A percentile compares a stretch with the other conserved stretches of the same genome.
Evolutionary conservation across 1,284 basidiomycete species (phyloP).

Genomic region (Cutaneotrichosporon sp.): DNA sequence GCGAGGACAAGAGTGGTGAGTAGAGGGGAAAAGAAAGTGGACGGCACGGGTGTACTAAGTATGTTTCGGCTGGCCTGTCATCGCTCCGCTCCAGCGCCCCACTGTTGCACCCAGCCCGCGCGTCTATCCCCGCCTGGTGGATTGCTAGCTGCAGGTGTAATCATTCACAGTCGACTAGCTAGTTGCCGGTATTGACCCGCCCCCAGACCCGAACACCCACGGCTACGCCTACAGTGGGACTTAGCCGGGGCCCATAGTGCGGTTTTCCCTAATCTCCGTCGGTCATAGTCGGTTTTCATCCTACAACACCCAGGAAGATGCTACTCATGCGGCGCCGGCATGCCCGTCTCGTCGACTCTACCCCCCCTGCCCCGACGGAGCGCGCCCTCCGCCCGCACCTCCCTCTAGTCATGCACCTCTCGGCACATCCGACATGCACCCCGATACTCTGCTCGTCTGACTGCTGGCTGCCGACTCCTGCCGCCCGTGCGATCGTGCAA

Average conservation of each 20-base stretch:
- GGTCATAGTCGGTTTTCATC: slow-evolving; percentile 19
- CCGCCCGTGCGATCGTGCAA: too few species aligned
- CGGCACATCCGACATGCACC: not conserved
- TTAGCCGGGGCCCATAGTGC: slow-evolving; percentile 11
- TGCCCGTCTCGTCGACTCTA: not conserved
- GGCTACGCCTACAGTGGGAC: not conserved
- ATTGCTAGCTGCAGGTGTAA: too few species aligned
- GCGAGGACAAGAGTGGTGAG: slow-evolving; percentile 10
- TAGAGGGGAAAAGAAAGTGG: slow-evolving; percentile 2
- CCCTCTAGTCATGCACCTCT: not conserved
- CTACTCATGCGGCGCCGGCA: not conserved
- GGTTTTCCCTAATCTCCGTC: slow-evolving; percentile 25
- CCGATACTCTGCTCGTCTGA: too few species aligned
- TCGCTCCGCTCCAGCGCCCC: too few species aligned
- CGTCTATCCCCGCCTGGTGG: too few species aligned
- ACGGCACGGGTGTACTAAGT: not conserved
- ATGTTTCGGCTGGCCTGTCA: not conserved
- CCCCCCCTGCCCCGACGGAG: not conserved
- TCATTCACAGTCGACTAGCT: not conserved
- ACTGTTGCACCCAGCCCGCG: too few species aligned
- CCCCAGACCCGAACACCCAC: not conserved
- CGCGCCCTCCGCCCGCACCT: not conserved
- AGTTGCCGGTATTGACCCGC: not conserved
- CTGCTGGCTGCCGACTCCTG: too few species aligned
- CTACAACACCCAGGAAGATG: not conserved